Percentiles rank a stretch among this genome's conserved stretches.
These are phyloP conservation scores for Calocera viscosa DNA, from an alignment of 768 basidiomycete genomes.

Conservation along the genomic window DNA sequence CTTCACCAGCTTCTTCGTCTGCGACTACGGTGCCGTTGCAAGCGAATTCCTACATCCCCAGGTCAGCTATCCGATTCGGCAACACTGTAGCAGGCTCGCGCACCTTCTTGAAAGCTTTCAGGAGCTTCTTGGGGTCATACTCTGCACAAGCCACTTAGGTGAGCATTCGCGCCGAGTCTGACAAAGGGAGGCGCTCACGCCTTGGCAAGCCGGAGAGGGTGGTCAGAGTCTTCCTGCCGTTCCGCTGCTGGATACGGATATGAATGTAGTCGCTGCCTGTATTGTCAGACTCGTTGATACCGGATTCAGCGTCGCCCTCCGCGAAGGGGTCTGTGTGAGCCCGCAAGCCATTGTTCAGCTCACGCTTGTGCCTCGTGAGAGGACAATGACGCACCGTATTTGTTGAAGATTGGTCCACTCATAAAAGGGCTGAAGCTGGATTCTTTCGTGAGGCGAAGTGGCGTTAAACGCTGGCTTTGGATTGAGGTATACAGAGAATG, in stretches of 20 bases:
- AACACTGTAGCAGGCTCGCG: constrained; percentile 6
- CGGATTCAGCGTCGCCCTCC: constrained; percentile 80
- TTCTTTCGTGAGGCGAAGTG: not conserved
- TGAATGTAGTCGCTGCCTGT: constrained; percentile 78
- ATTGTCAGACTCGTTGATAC: constrained; percentile 59
- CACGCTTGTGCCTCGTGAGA: constrained; percentile 8
- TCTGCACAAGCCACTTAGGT: constrained; percentile 35
- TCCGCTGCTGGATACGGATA: constrained; percentile 96
- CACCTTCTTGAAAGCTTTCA: constrained; percentile 99
- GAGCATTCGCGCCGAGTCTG: not conserved
- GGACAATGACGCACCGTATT: constrained; percentile 47
- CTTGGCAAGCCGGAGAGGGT: constrained; percentile 92
- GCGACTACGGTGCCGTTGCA: constrained; percentile 97
- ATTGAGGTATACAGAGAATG: constrained; percentile 33
- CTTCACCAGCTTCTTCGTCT: constrained; percentile 89
- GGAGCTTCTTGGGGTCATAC: constrained; percentile 93
- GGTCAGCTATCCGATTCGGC: too few relatives aligned
- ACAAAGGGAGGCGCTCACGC: constrained; percentile 37
- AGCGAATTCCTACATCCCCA: constrained; percentile 66
- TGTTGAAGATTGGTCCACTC: constrained; percentile 86
- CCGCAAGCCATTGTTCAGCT: constrained; percentile 2
- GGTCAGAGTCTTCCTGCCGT: constrained; percentile 96
- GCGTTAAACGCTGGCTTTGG: constrained; percentile 20
- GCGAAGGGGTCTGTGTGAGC: constrained; percentile 76
- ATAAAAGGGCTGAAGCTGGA: constrained; percentile 32